Evolutionary conservation across 1,284 basidiomycete genomes (phyloP).

Genomic region (Apiotrichum gracile): DNA sequence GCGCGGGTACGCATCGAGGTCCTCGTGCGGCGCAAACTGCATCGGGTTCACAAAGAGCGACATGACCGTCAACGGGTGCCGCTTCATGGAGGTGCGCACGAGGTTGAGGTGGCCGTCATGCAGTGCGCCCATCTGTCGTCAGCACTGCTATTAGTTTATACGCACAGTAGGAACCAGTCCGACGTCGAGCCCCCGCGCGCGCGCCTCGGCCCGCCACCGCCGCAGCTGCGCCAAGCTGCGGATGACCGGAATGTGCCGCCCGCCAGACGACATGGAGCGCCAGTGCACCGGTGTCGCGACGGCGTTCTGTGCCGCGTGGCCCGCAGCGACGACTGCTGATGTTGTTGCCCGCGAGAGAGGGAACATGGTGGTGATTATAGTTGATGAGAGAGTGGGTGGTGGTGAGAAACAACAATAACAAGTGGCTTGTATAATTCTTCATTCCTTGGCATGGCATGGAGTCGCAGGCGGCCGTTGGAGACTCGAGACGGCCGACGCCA

Average conservation of each 20-base stretch:
- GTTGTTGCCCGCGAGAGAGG: not conserved
- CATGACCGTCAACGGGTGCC: constrained; percentile 81
- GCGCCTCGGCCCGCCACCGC: constrained; percentile 67
- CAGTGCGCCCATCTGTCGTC: constrained; percentile 74
- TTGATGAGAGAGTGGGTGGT: too few relatives aligned
- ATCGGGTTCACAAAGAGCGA: constrained; percentile 98
- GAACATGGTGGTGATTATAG: not conserved
- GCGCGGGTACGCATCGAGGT: constrained; percentile 82
- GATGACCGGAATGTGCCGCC: constrained; percentile 61
- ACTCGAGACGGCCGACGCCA: too few relatives aligned
- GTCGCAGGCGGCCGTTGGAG: too few relatives aligned
- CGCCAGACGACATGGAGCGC: not conserved
- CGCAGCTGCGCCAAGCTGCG: constrained; percentile 64
- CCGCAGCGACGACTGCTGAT: not conserved
- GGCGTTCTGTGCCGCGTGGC: not conserved
- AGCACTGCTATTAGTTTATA: not conserved
- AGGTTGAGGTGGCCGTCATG: constrained; percentile 89
- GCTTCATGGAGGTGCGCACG: constrained; percentile 60
- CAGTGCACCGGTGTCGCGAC: not conserved
- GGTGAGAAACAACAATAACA: not conserved
- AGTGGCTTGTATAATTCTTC: too few relatives aligned
- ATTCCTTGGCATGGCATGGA: too few relatives aligned
- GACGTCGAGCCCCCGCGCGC: constrained; percentile 60
- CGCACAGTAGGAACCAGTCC: constrained; percentile 77
- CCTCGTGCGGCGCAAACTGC: constrained; percentile 94